Evolutionary conservation across 106 monocot species (phyloP).

Genomic region (Hemerocallis citrina): DNA sequence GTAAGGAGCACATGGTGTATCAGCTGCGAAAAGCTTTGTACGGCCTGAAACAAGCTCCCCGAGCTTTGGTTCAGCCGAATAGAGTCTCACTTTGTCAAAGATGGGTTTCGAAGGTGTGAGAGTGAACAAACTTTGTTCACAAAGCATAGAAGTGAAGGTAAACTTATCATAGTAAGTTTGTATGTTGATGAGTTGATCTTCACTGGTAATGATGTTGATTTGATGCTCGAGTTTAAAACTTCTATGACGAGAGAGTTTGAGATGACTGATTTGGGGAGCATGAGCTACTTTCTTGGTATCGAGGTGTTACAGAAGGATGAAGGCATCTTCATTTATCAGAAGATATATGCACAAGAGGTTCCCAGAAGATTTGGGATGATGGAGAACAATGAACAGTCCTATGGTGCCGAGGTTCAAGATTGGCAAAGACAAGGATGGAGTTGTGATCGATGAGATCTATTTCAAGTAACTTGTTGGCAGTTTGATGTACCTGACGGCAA

Average conservation of each 20-base stretch:
- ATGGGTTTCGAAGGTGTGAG: neutral
- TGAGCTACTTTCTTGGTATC: slow-evolving; percentile 2
- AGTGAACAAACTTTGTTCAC: slow-evolving; percentile 1
- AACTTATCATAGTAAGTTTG: neutral
- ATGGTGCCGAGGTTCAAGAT: too few relatives aligned
- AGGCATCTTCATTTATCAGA: slow-evolving; percentile 11
- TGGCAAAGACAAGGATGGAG: too few relatives aligned
- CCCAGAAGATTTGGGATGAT: slow-evolving; percentile 2
- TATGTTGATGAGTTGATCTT: slow-evolving; percentile 11
- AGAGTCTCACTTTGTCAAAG: neutral
- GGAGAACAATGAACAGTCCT: slow-evolving; percentile 11
- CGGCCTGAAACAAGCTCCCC: slow-evolving; percentile 5
- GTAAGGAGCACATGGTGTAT: neutral
- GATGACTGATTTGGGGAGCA: neutral
- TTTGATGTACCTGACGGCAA: too few relatives aligned
- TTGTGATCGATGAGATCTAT: too few relatives aligned
- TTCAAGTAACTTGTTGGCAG: too few relatives aligned
- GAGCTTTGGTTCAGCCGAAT: slow-evolving; percentile 9
- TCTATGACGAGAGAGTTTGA: slow-evolving; percentile 1
- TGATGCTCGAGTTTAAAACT: slow-evolving; percentile 2
- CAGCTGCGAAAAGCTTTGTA: slow-evolving; percentile 4
- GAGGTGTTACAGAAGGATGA: neutral
- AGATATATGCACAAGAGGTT: slow-evolving; percentile 3
- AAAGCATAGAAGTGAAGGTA: neutral
- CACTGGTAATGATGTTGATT: slow-evolving; percentile 4